A percentile compares a stretch with the other conserved stretches of the same genome.
Evolutionary conservation across 1,284 basidiomycete species (phyloP).

Genomic region (Veloporphyrellus conicus): DNA sequence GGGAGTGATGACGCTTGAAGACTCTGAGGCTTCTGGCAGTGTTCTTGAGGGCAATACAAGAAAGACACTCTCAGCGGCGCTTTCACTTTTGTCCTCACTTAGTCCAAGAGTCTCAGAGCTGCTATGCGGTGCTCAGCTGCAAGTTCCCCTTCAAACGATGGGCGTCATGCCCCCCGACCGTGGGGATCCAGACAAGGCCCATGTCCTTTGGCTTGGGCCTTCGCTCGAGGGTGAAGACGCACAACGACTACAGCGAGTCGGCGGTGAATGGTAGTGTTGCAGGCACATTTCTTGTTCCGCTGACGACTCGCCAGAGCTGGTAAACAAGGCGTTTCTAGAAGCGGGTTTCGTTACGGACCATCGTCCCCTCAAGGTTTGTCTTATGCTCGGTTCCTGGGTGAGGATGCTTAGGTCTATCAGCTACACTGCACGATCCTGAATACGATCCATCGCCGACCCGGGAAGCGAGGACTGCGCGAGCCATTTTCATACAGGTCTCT

Average conservation of each 20-base stretch:
- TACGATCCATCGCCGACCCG: constrained; percentile 51
- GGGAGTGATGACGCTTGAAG: constrained; percentile 59
- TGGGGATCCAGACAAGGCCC: constrained; percentile 41
- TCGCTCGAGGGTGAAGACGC: constrained; percentile 22
- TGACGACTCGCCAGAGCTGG: constrained; percentile 35
- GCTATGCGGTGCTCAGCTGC: constrained; percentile 29
- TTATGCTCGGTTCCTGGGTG: not conserved
- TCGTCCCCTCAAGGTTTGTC: constrained; percentile 56
- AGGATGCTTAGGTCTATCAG: constrained; percentile 34
- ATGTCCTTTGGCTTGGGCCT: constrained; percentile 58
- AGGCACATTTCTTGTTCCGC: constrained; percentile 29
- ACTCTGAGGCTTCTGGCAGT: not conserved
- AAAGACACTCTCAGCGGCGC: constrained; percentile 45
- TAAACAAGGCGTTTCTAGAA: constrained; percentile 42
- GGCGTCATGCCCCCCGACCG: constrained; percentile 48
- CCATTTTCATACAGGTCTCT: constrained; percentile 51
- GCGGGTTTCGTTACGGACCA: constrained; percentile 50
- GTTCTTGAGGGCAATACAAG: not conserved
- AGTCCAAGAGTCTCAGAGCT: constrained; percentile 39
- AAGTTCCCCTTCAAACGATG: constrained; percentile 47
- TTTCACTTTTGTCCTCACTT: constrained; percentile 46
- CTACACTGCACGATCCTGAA: constrained; percentile 69
- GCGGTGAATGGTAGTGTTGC: constrained; percentile 36
- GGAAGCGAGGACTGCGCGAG: constrained; percentile 27
- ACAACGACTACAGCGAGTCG: constrained; percentile 35